Conservation (phyloP, 225 moss, liverwort and hornwort species). For the Marchantia polymorpha region DNA sequence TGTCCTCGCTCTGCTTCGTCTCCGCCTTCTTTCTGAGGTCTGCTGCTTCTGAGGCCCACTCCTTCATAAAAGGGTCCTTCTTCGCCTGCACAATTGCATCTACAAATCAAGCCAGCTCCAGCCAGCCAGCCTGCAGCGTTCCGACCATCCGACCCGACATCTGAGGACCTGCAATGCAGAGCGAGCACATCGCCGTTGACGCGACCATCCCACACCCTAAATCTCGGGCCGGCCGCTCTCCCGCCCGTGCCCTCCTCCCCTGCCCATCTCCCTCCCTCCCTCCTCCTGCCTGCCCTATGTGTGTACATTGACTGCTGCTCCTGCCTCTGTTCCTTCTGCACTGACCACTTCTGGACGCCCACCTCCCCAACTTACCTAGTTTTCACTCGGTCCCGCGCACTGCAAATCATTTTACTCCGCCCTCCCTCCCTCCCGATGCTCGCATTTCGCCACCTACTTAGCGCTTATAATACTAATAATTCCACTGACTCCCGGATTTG, state of each 20-base stretch:
- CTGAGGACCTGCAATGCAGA: conserved; percentile 12
- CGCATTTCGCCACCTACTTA: too few relatives aligned
- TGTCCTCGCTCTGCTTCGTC: neutral
- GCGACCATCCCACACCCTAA: conserved; percentile 18
- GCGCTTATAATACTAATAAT: too few relatives aligned
- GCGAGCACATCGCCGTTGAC: conserved; percentile 10
- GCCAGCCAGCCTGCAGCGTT: conserved; percentile 2
- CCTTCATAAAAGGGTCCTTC: neutral
- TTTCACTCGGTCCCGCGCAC: too few relatives aligned
- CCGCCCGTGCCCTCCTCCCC: conserved; percentile 5
- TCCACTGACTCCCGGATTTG: too few relatives aligned
- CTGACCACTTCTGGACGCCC: neutral
- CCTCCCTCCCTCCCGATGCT: too few relatives aligned
- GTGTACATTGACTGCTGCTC: neutral
- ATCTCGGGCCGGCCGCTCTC: conserved; percentile 21
- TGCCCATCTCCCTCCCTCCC: neutral
- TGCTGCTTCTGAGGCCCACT: neutral
- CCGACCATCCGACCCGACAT: conserved; percentile 34
- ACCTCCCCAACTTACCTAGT: too few relatives aligned
- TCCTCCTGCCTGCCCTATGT: too few relatives aligned
- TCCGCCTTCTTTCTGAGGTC: neutral
- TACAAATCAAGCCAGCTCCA: neutral
- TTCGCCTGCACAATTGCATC: conserved; percentile 2
- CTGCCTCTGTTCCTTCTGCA: neutral
- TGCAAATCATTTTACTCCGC: too few relatives aligned